Base-by-base conservation (phyloP, 164 flowering plant genomes). In the Vitis labrusca region DNA sequence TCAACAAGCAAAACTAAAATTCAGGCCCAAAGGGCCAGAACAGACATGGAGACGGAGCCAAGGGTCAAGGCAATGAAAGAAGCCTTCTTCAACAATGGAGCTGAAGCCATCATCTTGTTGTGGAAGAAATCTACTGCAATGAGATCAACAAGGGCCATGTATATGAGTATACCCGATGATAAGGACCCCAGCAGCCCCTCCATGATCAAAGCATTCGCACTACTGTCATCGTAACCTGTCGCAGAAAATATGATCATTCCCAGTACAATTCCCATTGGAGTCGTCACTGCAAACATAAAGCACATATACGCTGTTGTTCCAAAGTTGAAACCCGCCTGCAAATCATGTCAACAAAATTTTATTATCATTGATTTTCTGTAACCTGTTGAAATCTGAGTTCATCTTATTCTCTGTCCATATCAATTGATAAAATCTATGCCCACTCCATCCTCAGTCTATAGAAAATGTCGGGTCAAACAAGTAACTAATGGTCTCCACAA, bases 141-240 rank as follows among this genome's bases (percentile, higher is more conserved):
- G 14, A 88, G 89, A 78, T 90, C 91, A 1, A 90, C 96, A 0
- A 90, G 84, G 17, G 87, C 91, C 93, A 89, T 89, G 83, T 90
- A 89, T n/a, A 90, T 84, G 8, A 90, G 80, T 17, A 90, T 78
- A 6, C 96, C 93, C 0, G 91, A 86, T 16, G 93, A 89, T 1
- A 90, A 48, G 1, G 93, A 81, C 0, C 96, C 90, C 73, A 89
- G 54, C 10, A 90, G 12, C 3, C 96, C 96, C 76, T 89, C 96
- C 74, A 83, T 54, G 3, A 90, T 87, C 73, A 89, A 66, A 1
- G 91, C 90, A 44, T 84, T 80, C 0, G 87, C 83, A 68, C 71
- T 89, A 44, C 80, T 84, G 51, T 90, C 96, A 32, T 85, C 89
- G 53, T 82, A 87, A 1, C 91, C 93, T 1, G 96, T 90, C 62